These are phyloP conservation scores for Fusarium goolgardi DNA, from an alignment of 2,329 filamentous ascomycete genomes.

Conservation along the genomic window DNA sequence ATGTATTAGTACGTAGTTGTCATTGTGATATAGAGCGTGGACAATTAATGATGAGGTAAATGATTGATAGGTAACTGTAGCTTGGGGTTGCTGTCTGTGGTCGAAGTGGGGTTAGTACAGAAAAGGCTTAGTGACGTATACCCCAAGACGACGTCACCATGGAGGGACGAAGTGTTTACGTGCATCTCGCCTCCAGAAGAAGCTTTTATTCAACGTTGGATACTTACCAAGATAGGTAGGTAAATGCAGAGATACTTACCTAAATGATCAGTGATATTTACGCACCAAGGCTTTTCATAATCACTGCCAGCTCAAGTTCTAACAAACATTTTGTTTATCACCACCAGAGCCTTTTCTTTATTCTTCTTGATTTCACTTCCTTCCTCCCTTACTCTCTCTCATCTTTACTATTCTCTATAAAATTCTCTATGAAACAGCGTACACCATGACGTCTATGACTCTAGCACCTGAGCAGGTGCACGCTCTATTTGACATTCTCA, in stretches of 20 bases:
- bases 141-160: slow-evolving; percentile 34
- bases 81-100: not conserved
- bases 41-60: not conserved
- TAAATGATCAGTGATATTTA: not conserved
- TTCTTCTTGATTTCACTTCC: not conserved
- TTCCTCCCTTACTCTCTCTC: not conserved
- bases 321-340: not conserved
- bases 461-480: slow-evolving; percentile 58
- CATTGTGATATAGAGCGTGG: not conserved
- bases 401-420: not conserved
- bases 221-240: not conserved
- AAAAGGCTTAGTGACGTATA: slow-evolving; percentile 27
- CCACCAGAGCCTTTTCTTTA: not conserved
- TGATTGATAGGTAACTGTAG: not conserved
- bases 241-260: not conserved
- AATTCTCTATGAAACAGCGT: slow-evolving; percentile 26
- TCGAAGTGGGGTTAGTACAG: slow-evolving; percentile 6
- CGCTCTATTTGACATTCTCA: slow-evolving; percentile 70
- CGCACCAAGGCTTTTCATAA: not conserved
- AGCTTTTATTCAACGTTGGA: slow-evolving; percentile 6
- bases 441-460: slow-evolving; percentile 41
- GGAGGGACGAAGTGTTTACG: not conserved
- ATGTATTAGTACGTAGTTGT: not conserved
- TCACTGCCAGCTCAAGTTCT: not conserved
- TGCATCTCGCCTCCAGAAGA: not conserved